Percentiles rank a stretch among this genome's conserved stretches.
phyloP scores from a whole-genome alignment of 1,284 basidiomycete genomes.

The Crocinoboletus sp. region DNA sequence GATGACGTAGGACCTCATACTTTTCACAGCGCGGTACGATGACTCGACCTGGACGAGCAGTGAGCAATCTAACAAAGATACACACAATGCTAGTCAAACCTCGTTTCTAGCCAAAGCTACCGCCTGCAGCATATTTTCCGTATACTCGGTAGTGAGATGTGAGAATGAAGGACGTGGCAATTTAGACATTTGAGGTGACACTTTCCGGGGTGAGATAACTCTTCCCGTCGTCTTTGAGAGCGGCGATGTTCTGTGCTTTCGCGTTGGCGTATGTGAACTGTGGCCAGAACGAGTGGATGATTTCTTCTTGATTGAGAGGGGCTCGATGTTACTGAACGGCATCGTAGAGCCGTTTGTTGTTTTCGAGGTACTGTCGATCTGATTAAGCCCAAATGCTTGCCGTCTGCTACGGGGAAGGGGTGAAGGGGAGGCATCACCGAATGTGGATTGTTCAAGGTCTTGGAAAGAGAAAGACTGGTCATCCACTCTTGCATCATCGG shows the following conservation, averaged over 20 bases:
- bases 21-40: slow-evolving; percentile 62
- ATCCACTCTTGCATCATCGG: slow-evolving; percentile 41
- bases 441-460: slow-evolving; percentile 25
- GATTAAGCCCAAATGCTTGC: slow-evolving; percentile 52
- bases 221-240: slow-evolving; percentile 41
- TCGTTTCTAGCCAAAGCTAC: slow-evolving; percentile 61
- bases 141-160: slow-evolving; percentile 30
- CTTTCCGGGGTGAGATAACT: slow-evolving; percentile 47
- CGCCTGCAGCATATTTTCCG: slow-evolving; percentile 43
- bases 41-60: slow-evolving; percentile 51
- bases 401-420: slow-evolving; percentile 65
- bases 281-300: slow-evolving; percentile 45
- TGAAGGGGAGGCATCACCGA: slow-evolving; percentile 33
- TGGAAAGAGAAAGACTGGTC: slow-evolving; percentile 37
- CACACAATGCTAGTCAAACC: slow-evolving; percentile 38
- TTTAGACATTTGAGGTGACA: slow-evolving; percentile 48
- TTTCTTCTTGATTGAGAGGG: slow-evolving; percentile 79
- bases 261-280: slow-evolving; percentile 39
- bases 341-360: slow-evolving; percentile 22
- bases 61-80: slow-evolving; percentile 3
- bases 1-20: slow-evolving; percentile 60
- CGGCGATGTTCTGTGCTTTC: slow-evolving; percentile 48
- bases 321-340: slow-evolving; percentile 45
- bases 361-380: slow-evolving; percentile 48
- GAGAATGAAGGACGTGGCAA: slow-evolving; percentile 18